A percentile compares a stretch with the other conserved stretches of the same genome.
Evolutionary conservation across 805 yeast species (phyloP).

Genomic region (Saturnispora sekii): DNA sequence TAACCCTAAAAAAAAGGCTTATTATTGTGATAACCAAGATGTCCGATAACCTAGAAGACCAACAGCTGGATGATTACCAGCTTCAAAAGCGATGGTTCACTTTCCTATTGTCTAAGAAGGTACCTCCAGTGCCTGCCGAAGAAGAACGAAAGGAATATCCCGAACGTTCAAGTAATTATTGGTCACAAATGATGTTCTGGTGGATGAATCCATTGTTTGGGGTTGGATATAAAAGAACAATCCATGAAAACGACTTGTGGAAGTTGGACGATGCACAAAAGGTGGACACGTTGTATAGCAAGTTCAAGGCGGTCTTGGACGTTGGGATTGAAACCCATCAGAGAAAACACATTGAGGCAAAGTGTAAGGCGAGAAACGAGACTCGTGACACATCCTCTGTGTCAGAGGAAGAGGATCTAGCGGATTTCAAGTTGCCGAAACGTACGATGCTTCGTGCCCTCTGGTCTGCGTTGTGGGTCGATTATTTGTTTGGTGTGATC

Average conservation of each 20-base stretch:
- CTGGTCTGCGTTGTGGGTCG: constrained; percentile 38
- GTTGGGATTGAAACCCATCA: constrained; percentile 18
- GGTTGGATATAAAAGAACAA: constrained; percentile 64
- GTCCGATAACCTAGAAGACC: neutral
- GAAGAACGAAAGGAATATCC: constrained; percentile 46
- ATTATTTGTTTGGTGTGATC: constrained; percentile 33
- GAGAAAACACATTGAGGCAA: constrained; percentile 16
- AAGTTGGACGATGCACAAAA: constrained; percentile 33
- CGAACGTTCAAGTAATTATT: constrained; percentile 31
- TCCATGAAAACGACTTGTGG: constrained; percentile 55
- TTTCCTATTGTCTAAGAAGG: constrained; percentile 37
- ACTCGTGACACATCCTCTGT: constrained; percentile 15
- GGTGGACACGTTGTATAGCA: constrained; percentile 31
- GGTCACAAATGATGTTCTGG: constrained; percentile 45
- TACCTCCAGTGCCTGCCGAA: constrained; percentile 41
- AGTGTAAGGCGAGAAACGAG: constrained; percentile 22
- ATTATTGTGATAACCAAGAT: neutral
- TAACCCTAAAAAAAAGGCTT: neutral
- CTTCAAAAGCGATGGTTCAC: constrained; percentile 42
- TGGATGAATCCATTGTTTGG: constrained; percentile 59
- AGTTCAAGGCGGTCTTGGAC: constrained; percentile 29
- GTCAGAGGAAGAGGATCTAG: constrained; percentile 14
- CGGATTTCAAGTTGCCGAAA: constrained; percentile 20
- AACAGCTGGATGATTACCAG: neutral
- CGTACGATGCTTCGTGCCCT: constrained; percentile 29